Evolutionary conservation across 208 protist genomes (phyloP), one percentile per base, ranked within the genome.

Genomic region (Crithidia bombi): DNA sequence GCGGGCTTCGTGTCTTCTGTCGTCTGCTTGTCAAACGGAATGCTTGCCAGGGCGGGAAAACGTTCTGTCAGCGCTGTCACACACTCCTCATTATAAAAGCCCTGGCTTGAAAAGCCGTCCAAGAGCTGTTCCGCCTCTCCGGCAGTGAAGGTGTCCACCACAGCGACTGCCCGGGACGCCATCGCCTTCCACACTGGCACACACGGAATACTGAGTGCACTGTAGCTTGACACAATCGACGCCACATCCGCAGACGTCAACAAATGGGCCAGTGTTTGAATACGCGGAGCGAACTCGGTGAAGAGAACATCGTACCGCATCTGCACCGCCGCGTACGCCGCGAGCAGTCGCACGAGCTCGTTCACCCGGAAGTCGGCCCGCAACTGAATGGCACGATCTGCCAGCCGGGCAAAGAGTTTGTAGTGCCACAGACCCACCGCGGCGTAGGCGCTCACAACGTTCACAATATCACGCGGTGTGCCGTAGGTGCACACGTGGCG

Each of bases 401-500:
- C 91, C 15, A 96, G 80, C 23, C 77, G 69, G 26, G 81, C 72
- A 64, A 96, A 96, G 11, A 96, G 80, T 46, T 90, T 89, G 73
- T 96, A 94, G 55, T 96, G 91, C 91, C 91, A 96, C 44, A 96
- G 36, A 17, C 81, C 83, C 41, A 91, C 83, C 5, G 73, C 65
- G 1, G 91, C 73, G 71, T 96, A 96, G 38, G 88, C 86, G 52
- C 81, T 73, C 30, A 93, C 87, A 3, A 92, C 82, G 65, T 92
- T 85, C 39, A 78, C 80, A 17, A 96, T 65, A 54, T 96, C 91
- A 35, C 69, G 75, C 9, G 81, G 79, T 2, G 81, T 92, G 32
- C 91, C 91, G 66, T 94, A 93, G 25, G 85, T 76, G n/a, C 76
- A 81, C 11, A 96, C 81, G 50, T 87, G 81, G 11, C 89, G 86